A percentile compares a stretch with the other conserved stretches of the same genome.
Evolutionary conservation across 1,284 basidiomycete genomes (phyloP).

Genomic region (Trichosporon sp.): DNA sequence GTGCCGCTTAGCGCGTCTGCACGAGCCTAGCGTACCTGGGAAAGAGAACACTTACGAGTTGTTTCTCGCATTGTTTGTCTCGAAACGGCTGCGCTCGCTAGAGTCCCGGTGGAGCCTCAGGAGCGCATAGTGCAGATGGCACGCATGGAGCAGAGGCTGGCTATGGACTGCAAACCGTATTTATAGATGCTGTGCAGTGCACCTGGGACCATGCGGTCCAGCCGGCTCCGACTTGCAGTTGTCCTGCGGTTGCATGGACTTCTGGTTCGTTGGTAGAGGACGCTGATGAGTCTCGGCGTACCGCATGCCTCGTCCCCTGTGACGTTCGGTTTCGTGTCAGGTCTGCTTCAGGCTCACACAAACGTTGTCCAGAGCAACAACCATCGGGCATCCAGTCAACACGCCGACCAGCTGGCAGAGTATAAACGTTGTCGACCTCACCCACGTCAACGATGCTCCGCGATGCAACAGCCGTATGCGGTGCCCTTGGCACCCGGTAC

Average conservation of each 20-base stretch:
- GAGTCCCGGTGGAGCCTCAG: not conserved
- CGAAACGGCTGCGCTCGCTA: not conserved
- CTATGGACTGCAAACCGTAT: not conserved
- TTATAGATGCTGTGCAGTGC: slow-evolving; percentile 6
- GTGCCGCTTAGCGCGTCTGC: no score
- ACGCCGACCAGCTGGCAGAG: no score
- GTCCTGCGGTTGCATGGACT: no score
- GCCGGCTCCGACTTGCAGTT: not conserved
- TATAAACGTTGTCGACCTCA: not conserved
- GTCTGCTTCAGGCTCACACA: no score
- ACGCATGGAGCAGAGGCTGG: not conserved
- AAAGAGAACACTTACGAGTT: not conserved
- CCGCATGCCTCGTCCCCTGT: not conserved
- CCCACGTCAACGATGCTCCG: not conserved
- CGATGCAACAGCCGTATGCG: not conserved
- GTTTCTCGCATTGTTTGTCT: not conserved
- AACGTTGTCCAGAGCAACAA: no score
- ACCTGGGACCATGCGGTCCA: not conserved
- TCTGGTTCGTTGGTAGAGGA: not conserved
- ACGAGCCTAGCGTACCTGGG: not conserved
- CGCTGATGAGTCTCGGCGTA: not conserved
- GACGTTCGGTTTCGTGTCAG: not conserved
- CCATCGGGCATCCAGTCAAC: no score
- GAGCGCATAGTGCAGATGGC: not conserved
- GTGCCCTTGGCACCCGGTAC: not conserved